These are phyloP conservation scores for Marchantia polymorpha DNA, from an alignment of 225 moss, liverwort and hornwort species.

Conservation along the genomic window DNA sequence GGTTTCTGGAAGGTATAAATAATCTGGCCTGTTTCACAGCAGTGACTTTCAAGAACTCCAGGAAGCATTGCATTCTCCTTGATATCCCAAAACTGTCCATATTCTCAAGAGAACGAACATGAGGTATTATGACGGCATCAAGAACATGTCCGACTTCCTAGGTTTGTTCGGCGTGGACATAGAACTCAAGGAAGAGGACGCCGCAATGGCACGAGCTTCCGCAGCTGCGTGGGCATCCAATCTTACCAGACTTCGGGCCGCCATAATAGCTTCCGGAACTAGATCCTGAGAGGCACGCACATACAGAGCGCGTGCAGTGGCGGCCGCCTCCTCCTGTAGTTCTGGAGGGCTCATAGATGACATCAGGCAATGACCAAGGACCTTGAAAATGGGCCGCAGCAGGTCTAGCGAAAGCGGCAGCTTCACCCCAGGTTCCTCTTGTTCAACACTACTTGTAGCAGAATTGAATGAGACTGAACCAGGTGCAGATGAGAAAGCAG, in stretches of 20 bases:
- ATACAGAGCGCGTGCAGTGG: constrained; percentile 61
- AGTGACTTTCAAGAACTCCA: not conserved
- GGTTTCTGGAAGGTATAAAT: not conserved
- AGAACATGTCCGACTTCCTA: constrained; percentile 18
- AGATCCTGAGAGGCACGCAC: constrained; percentile 61
- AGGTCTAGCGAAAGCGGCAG: constrained; percentile 60
- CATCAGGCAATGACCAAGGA: constrained; percentile 80
- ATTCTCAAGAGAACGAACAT: not conserved
- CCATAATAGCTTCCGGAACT: constrained; percentile 65
- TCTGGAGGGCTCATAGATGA: constrained; percentile 40
- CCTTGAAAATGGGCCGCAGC: constrained; percentile 67
- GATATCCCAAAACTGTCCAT: not conserved
- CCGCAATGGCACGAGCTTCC: not conserved
- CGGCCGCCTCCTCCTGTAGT: constrained; percentile 46
- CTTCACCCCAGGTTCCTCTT: constrained; percentile 42
- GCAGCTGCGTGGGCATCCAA: constrained; percentile 37
- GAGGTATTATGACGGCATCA: constrained; percentile 14
- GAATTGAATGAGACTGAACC: constrained; percentile 47
- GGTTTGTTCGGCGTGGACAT: not conserved
- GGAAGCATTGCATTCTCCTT: not conserved
- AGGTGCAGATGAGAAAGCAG: constrained; percentile 31
- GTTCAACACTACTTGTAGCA: constrained; percentile 45
- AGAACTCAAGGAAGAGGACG: constrained; percentile 17
- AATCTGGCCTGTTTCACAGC: too few species aligned
- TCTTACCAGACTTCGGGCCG: constrained; percentile 69